Base-by-base conservation (phyloP, 2,329 filamentous ascomycete species). In the Fusarium albosuccineum region DNA sequence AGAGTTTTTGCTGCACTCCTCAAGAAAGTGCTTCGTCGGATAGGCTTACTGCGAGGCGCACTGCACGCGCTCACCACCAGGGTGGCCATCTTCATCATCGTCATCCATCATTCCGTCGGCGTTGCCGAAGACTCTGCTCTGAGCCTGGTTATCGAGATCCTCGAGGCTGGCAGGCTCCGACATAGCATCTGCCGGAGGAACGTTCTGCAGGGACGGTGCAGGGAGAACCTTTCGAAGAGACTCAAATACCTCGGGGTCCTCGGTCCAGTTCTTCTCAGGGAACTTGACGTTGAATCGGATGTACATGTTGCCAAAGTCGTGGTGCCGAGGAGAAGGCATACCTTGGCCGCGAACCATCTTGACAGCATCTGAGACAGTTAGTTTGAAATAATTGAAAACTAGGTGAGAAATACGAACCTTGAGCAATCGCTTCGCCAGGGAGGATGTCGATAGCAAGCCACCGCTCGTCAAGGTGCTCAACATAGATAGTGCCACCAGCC, bases 201-300 rank as follows among this genome's bases (percentile, higher is more conserved):
- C 80, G 57, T 86, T 82, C 77, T 92, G 86, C 39, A 90, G 77
- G 39, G 81, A 68, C 2, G 87, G 91, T 2, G 91, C 82, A 3
- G 95, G 95, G n/a, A 99, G 88, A 57, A 97, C 90, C 73, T 90
- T 87, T 76, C 96, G 94, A 39, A 99, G 89, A 11, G 90, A 85
- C 59, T 92, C 88, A 72, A 97, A 92, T 66, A 92, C 91, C 60
- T 89, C 85, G 14, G 89, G 83, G 52, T 91, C 85, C 37, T 87
- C 78, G 37, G 87, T 87, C 86, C 88, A 91, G 76, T 88, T 85
- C 83, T 90, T 91, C 76, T 92, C 91, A 49, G 96, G 96, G 87
- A 99, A 98, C 83, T 97, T 97, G 82, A 99, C 94, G 75, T 92
- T 91, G 83, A 99, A 99, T 78, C 97, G 93, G 76, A 99, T 94